These are phyloP conservation scores for Friedmanniomyces simplex DNA, from an alignment of 495 filamentous ascomycete species.

Conservation along the genomic window DNA sequence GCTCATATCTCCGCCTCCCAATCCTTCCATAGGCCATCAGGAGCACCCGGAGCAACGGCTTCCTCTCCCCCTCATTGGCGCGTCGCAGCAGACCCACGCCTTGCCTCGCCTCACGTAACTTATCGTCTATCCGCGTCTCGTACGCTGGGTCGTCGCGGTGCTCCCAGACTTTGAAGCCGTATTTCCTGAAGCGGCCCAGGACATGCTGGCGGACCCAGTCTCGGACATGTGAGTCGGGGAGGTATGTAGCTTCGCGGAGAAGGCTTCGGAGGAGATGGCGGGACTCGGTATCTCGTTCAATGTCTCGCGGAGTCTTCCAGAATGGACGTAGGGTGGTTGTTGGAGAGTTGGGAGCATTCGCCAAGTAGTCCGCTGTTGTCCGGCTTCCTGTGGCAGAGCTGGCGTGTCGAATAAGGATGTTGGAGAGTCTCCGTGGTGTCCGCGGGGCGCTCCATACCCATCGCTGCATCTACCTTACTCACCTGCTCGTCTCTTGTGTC, in stretches of 20 bases:
- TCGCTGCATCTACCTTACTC: background rate
- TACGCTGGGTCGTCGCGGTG: conserved; percentile 9
- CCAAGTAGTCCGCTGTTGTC: background rate
- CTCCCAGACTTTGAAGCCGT: conserved; percentile 16
- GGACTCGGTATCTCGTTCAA: conserved; percentile 2
- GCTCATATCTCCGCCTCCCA: conserved; percentile 55
- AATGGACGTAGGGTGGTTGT: background rate
- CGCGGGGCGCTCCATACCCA: background rate
- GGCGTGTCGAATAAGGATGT: background rate
- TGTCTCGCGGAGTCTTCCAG: background rate
- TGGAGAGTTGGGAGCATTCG: background rate
- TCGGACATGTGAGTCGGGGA: conserved; percentile 63
- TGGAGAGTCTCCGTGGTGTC: background rate
- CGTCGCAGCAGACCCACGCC: conserved; percentile 37
- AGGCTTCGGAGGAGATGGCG: conserved; percentile 60
- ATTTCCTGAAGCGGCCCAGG: conserved; percentile 46
- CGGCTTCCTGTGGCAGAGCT: too few relatives aligned
- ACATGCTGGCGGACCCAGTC: conserved; percentile 48
- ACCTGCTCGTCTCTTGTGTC: too few relatives aligned
- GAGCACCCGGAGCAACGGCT: conserved; percentile 54
- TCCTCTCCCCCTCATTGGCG: conserved; percentile 55
- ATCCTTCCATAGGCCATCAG: conserved; percentile 60
- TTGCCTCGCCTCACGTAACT: conserved; percentile 27
- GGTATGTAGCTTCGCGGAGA: conserved; percentile 75
- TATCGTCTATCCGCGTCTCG: conserved; percentile 3